phyloP scores from a whole-genome alignment of 225 moss, liverwort and hornwort genomes.

The Physcomitrium patens region DNA sequence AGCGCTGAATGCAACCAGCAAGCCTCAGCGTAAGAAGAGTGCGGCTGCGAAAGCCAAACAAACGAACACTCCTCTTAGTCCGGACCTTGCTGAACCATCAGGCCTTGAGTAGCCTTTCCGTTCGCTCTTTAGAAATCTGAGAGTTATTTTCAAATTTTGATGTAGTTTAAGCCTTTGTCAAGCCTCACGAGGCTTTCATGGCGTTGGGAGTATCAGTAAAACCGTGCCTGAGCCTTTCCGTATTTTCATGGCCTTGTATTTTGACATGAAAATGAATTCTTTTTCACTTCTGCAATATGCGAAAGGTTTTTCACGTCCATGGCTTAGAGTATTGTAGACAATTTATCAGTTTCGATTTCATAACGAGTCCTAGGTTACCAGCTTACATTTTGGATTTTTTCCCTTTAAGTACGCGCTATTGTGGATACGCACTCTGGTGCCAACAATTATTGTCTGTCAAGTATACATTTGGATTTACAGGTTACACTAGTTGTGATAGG shows the following conservation, averaged over 20 bases:
- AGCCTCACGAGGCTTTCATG: constrained; percentile 44
- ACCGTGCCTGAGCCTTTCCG: constrained; percentile 35
- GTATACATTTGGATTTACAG: constrained; percentile 16
- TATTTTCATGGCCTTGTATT: constrained; percentile 47
- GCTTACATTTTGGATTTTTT: constrained; percentile 30
- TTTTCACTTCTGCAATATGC: constrained; percentile 27
- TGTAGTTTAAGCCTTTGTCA: constrained; percentile 51
- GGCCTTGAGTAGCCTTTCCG: constrained; percentile 74
- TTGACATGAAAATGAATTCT: constrained; percentile 44
- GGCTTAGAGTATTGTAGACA: constrained; percentile 26
- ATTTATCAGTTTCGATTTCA: constrained; percentile 26
- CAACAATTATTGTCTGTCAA: neutral
- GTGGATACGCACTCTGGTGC: constrained; percentile 33
- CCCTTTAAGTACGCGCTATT: constrained; percentile 26
- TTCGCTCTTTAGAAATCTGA: constrained; percentile 51
- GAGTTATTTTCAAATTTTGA: constrained; percentile 42
- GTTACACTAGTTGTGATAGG: neutral
- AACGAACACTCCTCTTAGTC: constrained; percentile 65
- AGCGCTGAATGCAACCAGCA: constrained; percentile 70
- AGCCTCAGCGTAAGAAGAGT: constrained; percentile 99
- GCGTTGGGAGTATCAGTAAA: constrained; percentile 45
- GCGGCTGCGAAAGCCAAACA: constrained; percentile 81
- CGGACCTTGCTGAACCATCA: constrained; percentile 67
- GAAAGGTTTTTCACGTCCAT: constrained; percentile 19
- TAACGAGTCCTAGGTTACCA: constrained; percentile 32